phyloP scores from a whole-genome alignment of 1,139 yeast species.

The Hyphopichia wangnamkhiaoensis region DNA sequence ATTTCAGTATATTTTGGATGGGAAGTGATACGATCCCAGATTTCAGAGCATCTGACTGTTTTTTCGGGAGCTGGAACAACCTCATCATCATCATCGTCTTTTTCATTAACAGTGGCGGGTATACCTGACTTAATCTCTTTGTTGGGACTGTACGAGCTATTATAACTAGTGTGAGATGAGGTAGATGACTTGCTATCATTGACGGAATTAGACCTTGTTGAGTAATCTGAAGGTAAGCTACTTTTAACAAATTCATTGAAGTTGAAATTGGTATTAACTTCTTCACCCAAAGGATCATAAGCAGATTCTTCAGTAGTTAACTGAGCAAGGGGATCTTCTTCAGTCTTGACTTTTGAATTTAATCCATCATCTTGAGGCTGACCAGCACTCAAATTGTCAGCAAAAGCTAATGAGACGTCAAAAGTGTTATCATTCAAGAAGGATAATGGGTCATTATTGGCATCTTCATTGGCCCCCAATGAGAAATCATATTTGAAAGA shows the following conservation, averaged over 20 bases:
- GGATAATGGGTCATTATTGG: conserved; percentile 40
- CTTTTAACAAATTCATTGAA: conserved; percentile 41
- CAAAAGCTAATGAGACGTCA: conserved; percentile 50
- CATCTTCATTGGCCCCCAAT: conserved; percentile 9
- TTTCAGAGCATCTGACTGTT: conserved; percentile 73
- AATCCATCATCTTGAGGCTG: not conserved
- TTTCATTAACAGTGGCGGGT: conserved; percentile 1
- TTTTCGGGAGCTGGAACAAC: conserved; percentile 53
- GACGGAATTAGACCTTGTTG: conserved; percentile 13
- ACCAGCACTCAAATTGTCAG: conserved; percentile 14
- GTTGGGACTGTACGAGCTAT: not conserved
- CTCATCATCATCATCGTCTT: conserved; percentile 30
- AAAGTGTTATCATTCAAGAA: conserved; percentile 50
- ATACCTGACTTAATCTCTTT: not conserved
- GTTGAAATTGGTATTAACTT: conserved; percentile 30
- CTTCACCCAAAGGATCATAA: conserved; percentile 57
- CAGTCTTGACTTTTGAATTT: conserved; percentile 14
- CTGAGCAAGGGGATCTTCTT: conserved; percentile 35
- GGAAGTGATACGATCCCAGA: conserved; percentile 93
- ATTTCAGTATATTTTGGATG: conserved; percentile 93
- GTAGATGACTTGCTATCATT: conserved; percentile 3
- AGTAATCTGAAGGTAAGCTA: conserved; percentile 14
- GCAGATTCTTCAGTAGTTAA: conserved; percentile 65
- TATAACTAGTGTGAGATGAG: conserved; percentile 5
- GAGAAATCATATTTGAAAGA: conserved; percentile 20